These are phyloP conservation scores for Pilaira anomala DNA, from an alignment of 192 early-diverging fungal genomes.

Conservation along the genomic window DNA sequence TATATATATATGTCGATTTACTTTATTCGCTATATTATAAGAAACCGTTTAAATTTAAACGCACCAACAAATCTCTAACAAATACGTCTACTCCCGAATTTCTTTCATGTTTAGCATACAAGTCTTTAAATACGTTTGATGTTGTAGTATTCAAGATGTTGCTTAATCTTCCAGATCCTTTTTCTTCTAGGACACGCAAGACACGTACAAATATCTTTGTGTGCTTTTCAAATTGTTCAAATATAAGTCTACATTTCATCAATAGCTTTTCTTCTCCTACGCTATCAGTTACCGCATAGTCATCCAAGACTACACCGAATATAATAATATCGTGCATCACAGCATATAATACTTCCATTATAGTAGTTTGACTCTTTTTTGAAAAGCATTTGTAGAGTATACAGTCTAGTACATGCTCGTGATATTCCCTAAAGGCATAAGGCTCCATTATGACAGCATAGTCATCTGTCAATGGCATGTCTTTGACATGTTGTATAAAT, in stretches of 20 bases:
- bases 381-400: constrained; percentile 46
- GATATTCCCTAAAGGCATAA: constrained; percentile 38
- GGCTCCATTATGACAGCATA: constrained; percentile 35
- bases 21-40: too few species aligned
- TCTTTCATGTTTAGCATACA: constrained; percentile 25
- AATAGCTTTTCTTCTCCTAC: constrained; percentile 16
- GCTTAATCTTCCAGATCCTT: constrained; percentile 30
- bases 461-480: neutral
- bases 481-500: constrained; percentile 41
- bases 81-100: constrained; percentile 27
- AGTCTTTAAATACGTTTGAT: constrained; percentile 4
- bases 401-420: constrained; percentile 45
- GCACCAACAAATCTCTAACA: constrained; percentile 37
- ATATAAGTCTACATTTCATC: constrained; percentile 13
- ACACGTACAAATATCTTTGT: constrained; percentile 39
- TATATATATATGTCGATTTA: too few species aligned
- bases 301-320: constrained; percentile 8
- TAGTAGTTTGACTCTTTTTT: constrained; percentile 41
- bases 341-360: constrained; percentile 38
- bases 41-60: constrained; percentile 13
- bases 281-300: neutral
- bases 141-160: constrained; percentile 9
- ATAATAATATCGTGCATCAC: constrained; percentile 35
- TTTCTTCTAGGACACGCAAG: constrained; percentile 37
- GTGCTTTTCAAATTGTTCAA: constrained; percentile 36